phyloP scores from a whole-genome alignment of 2,329 filamentous ascomycete species.

The Hymenoscyphus scutula region DNA sequence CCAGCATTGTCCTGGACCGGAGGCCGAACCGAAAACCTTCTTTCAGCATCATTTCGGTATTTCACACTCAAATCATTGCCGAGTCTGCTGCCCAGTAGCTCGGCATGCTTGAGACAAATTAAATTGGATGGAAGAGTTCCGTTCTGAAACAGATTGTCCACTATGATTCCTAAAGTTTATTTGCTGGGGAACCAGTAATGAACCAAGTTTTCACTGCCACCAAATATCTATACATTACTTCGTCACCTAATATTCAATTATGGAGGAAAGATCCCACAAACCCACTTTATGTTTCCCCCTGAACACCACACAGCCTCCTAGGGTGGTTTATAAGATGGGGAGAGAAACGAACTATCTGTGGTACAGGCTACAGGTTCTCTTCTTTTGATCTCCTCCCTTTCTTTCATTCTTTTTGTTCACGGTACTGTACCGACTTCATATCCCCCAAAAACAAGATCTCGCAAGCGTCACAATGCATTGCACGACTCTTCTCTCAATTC shows the following conservation, averaged over 20 bases:
- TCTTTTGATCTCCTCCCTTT: neutral
- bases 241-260: neutral
- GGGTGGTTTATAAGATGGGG: neutral
- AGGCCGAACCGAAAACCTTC: no score
- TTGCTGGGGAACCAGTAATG: neutral
- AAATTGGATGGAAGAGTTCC: neutral
- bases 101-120: neutral
- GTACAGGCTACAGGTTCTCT: neutral
- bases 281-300: neutral
- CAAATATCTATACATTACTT: neutral
- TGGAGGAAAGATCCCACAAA: neutral
- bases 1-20: no score
- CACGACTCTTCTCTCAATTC: slow-evolving; percentile 13
- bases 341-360: neutral
- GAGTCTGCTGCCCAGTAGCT: no score
- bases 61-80: neutral
- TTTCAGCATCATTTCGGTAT: slow-evolving; percentile 3
- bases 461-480: slow-evolving; percentile 23
- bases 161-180: neutral
- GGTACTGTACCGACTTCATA: neutral
- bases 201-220: neutral
- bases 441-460: neutral
- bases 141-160: neutral
- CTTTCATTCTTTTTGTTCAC: neutral
- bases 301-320: neutral